Conservation (phyloP, 1,139 yeast genomes). For the Keqinozyma sinolaborantium region DNA sequence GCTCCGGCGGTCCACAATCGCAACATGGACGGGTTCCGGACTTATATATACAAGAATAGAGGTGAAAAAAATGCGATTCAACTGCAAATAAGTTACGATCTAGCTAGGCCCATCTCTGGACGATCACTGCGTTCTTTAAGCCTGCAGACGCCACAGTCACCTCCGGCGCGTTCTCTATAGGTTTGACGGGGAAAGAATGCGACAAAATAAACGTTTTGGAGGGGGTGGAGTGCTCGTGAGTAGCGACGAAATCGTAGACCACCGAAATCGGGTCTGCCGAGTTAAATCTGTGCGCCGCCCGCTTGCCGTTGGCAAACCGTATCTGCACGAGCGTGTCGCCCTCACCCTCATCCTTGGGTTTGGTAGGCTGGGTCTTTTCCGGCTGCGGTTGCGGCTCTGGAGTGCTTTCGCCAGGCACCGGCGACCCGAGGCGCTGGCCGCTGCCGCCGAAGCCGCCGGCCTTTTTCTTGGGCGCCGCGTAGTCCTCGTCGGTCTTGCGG, state of each 20-base stretch:
- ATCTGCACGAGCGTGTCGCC: conserved; percentile 83
- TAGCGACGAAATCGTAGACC: conserved; percentile 66
- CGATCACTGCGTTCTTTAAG: conserved; percentile 79
- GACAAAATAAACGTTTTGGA: conserved; percentile 62
- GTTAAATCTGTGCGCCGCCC: conserved; percentile 61
- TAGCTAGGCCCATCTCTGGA: conserved; percentile 65
- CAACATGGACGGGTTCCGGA: no score
- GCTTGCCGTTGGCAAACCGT: conserved; percentile 79
- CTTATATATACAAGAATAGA: conserved; percentile 2
- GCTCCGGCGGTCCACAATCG: no score
- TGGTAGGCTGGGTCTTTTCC: conserved; percentile 6
- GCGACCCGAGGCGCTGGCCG: conserved; percentile 91
- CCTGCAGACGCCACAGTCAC: conserved; percentile 71
- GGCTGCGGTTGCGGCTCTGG: conserved; percentile 14
- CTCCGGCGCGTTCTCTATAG: conserved; percentile 52
- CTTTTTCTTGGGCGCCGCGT: conserved; percentile 64
- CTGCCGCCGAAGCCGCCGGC: conserved; percentile 73
- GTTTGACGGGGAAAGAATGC: conserved; percentile 81
- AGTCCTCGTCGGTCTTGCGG: conserved; percentile 79
- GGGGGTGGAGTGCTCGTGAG: conserved; percentile 37
- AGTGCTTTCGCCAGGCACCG: conserved; percentile 68
- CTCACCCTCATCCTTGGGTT: conserved; percentile 23
- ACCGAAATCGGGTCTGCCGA: conserved; percentile 62
- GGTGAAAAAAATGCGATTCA: conserved; percentile 1
- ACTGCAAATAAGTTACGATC: conserved; percentile 1